Conservation (phyloP, 306 rosid genomes). For the Quercus rubra region DNA sequence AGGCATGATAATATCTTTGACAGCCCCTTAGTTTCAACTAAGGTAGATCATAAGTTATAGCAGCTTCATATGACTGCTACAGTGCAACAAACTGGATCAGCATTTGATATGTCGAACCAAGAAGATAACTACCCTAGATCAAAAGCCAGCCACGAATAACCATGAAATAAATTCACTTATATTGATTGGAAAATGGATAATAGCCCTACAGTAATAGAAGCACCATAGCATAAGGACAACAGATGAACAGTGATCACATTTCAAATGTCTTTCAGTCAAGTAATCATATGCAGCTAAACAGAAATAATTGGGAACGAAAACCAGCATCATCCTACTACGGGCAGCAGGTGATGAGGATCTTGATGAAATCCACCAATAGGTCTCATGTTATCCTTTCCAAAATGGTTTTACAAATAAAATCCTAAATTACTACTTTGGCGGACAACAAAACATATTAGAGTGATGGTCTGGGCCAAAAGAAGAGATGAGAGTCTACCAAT, state of each 20-base stretch:
- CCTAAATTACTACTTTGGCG: not conserved
- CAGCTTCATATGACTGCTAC: not conserved
- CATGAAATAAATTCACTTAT: not conserved
- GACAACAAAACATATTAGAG: conserved; percentile 7
- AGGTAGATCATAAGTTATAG: not conserved
- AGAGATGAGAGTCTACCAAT: conserved; percentile 54
- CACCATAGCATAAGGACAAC: not conserved
- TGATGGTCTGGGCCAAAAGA: conserved; percentile 7
- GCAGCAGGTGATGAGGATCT: not conserved
- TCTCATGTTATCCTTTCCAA: not conserved
- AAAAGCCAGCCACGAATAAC: not conserved
- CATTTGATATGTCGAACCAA: not conserved
- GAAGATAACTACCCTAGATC: not conserved
- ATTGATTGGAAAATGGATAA: not conserved
- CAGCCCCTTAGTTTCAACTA: not conserved
- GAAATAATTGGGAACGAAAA: not conserved
- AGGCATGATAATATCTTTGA: not conserved
- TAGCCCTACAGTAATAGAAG: not conserved
- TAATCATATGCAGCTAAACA: not conserved
- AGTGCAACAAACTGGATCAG: not conserved
- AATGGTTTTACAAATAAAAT: not conserved
- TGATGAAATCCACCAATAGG: not conserved
- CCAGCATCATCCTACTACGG: not conserved
- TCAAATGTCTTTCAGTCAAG: not conserved
- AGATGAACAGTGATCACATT: not conserved